These are phyloP conservation scores for Eucalyptus marginata DNA, from an alignment of 345 rosid species.

Conservation along the genomic window DNA sequence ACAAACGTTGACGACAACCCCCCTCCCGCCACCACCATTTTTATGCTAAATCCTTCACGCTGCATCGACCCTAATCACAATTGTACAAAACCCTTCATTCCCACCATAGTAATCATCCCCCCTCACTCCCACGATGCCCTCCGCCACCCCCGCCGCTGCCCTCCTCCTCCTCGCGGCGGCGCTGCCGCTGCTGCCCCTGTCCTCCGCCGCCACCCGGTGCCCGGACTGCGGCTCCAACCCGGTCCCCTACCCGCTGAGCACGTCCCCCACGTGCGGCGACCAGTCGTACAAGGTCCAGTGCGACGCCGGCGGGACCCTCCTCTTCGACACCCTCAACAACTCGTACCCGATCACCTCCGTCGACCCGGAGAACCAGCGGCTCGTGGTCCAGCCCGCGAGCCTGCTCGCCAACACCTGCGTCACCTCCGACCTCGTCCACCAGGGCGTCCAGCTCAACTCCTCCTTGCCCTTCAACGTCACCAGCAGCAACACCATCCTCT, in stretches of 20 bases:
- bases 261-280: constrained; percentile 30
- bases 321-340: constrained; percentile 22
- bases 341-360: constrained; percentile 27
- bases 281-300: constrained; percentile 30
- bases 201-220: constrained; percentile 8
- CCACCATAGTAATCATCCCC: neutral
- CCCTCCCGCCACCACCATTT: neutral
- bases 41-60: neutral
- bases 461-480: constrained; percentile 39
- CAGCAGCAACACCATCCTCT: constrained; percentile 24
- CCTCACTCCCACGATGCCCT: neutral
- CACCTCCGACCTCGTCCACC: constrained; percentile 9
- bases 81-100: neutral
- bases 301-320: constrained; percentile 1
- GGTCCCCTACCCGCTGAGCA: constrained; percentile 46
- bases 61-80: neutral
- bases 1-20: neutral
- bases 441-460: constrained; percentile 12
- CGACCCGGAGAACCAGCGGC: constrained; percentile 8
- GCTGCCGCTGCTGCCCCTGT: neutral
- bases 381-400: constrained; percentile 18
- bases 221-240: constrained; percentile 29
- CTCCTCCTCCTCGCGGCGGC: constrained; percentile 13
- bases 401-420: constrained; percentile 16
- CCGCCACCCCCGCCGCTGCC: neutral